Conservation (phyloP, 75 land plant species). For the Sequoiadendron giganteum region DNA sequence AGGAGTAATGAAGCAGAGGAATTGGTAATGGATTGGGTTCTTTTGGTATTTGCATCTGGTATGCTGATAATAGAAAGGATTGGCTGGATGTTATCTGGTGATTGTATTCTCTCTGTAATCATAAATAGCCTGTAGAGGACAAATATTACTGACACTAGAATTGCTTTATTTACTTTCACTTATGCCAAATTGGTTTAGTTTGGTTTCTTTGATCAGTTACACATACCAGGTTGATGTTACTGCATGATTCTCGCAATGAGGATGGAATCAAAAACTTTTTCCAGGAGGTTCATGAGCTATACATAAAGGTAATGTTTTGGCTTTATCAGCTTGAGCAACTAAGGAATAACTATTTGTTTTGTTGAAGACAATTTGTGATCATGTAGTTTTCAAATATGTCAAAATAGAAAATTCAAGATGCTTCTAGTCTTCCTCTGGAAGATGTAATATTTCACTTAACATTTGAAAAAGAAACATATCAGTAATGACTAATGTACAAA, state of each 20-base stretch:
- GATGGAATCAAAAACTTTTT: slow-evolving; percentile 98
- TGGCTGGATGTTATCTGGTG: not conserved
- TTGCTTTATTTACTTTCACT: not conserved
- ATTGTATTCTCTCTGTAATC: not conserved
- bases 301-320: slow-evolving; percentile 73
- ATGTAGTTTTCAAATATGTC: not conserved
- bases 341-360: slow-evolving; percentile 3
- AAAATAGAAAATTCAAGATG: not conserved
- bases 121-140: not conserved
- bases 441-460: not conserved
- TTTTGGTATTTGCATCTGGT: not conserved
- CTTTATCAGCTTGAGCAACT: slow-evolving; percentile 1
- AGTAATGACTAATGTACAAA: not conserved
- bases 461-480: not conserved
- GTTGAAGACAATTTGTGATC: not conserved
- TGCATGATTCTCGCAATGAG: slow-evolving; percentile 96
- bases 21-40: not conserved
- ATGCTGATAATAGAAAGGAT: not conserved
- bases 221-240: slow-evolving; percentile 94
- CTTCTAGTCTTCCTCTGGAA: not conserved
- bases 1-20: not conserved
- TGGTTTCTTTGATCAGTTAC: slow-evolving; percentile 34
- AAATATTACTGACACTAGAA: not conserved
- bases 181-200: not conserved
- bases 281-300: slow-evolving; percentile 98